phyloP scores from a whole-genome alignment of 2,329 filamentous ascomycete genomes.

The Xylariaceae sp. region DNA sequence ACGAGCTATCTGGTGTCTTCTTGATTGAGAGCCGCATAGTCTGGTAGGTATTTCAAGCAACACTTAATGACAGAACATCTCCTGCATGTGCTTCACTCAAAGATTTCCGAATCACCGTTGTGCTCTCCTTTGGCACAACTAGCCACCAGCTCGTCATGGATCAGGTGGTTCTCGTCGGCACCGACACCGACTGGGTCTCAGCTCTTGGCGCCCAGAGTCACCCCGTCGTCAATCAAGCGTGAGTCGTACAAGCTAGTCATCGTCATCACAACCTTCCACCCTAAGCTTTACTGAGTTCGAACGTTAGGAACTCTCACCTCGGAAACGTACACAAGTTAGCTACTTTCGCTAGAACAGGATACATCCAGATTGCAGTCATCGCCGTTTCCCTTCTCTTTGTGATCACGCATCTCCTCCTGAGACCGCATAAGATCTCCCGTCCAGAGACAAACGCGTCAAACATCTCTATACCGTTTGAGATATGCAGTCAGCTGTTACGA shows the following conservation, averaged over 20 bases:
- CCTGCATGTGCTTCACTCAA: too few relatives aligned
- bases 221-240: background rate
- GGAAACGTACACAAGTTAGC: slow-evolving; percentile 39
- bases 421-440: slow-evolving; percentile 26
- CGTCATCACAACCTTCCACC: background rate
- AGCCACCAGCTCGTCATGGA: slow-evolving; percentile 29
- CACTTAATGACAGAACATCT: too few relatives aligned
- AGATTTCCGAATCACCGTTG: too few relatives aligned
- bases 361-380: slow-evolving; percentile 36
- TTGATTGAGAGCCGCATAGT: too few relatives aligned
- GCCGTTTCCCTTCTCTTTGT: slow-evolving; percentile 36
- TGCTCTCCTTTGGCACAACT: slow-evolving; percentile 8
- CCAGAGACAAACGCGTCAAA: slow-evolving; percentile 34
- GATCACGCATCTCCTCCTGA: slow-evolving; percentile 31
- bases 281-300: background rate
- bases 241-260: background rate
- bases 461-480: slow-evolving; percentile 40
- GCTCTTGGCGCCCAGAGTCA: slow-evolving; percentile 31
- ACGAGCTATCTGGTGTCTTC: too few relatives aligned
- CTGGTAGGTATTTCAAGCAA: too few relatives aligned
- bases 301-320: slow-evolving; percentile 6
- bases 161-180: slow-evolving; percentile 27
- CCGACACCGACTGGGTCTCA: slow-evolving; percentile 34
- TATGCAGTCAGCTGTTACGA: slow-evolving; percentile 39
- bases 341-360: slow-evolving; percentile 38